Evolutionary conservation across 2,329 filamentous ascomycete species (phyloP), one percentile per base, ranked within the genome.

Genomic region (Golovinomyces cichoracearum): DNA sequence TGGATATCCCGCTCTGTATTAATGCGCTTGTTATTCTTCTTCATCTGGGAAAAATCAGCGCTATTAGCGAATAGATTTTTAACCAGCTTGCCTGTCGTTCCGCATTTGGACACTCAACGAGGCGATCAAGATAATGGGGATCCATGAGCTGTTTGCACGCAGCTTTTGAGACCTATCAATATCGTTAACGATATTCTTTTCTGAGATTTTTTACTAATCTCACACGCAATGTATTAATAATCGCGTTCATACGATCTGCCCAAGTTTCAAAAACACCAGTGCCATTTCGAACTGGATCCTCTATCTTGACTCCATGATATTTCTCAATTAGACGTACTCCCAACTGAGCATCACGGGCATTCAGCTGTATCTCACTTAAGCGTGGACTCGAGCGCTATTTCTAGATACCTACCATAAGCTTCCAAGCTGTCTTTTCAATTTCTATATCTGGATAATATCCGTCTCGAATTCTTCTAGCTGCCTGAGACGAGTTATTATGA

Each of bases 111-210:
- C 51, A 53, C 19, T 55, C 53, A 19, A 55, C 53, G 19, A 58
- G 33, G n/a, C 56, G 52, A 37, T 52, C 29, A 21, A 54, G 40
- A 35, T 53, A 57, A 1, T 49, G 21, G 5, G 54, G 49, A 44
- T 58, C 57, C 1, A 58, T 46, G 2, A 57, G 23, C 31, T 56
- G 53, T 37, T 60, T 60, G 35, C 53, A 57, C 1, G 53, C 37
- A 2, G 58, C 57, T 37, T 60, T 60, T 0, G 50, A 53, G 2
- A 37, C 17, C 53, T 56, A 23, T 15, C 13, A 47, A 10, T 26
- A 45, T 4, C 27, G 5, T 54, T 42, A 53, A 49, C 9, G 19
- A 37, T n/a, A 31, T 27, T 37, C 3, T 15, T 17, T 19, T 23
- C 15, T 21, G 5, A n/a, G 21, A 5, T 15, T 26, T 10, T 35